These are phyloP conservation scores for Sarcodon aspratus DNA, from an alignment of 768 basidiomycete genomes.

Conservation along the genomic window DNA sequence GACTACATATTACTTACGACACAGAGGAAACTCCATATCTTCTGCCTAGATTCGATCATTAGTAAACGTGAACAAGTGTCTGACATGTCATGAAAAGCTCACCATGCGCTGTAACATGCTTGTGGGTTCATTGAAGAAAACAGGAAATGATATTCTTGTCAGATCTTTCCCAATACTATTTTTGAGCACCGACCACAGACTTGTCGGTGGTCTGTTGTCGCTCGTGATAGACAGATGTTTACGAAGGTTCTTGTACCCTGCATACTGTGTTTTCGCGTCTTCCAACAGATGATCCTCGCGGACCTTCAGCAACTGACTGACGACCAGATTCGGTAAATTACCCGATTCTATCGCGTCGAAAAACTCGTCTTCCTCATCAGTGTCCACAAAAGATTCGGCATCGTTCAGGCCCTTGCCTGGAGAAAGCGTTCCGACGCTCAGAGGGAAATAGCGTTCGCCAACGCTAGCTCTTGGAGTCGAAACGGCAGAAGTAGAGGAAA, in stretches of 20 bases:
- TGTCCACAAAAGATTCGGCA: conserved; percentile 29
- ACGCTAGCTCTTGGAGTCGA: not conserved
- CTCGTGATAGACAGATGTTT: conserved; percentile 44
- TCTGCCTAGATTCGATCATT: conserved; percentile 41
- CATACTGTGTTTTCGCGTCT: conserved; percentile 37
- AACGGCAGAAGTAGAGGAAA: not conserved
- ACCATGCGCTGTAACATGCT: conserved; percentile 97
- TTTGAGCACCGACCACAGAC: conserved; percentile 92
- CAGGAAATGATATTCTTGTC: conserved; percentile 91
- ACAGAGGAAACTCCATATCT: conserved; percentile 96
- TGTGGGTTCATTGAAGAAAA: conserved; percentile 89
- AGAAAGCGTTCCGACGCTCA: not conserved
- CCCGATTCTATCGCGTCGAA: conserved; percentile 92
- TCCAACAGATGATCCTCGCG: conserved; percentile 24
- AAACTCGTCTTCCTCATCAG: conserved; percentile 90
- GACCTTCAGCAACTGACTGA: conserved; percentile 51
- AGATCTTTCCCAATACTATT: conserved; percentile 93
- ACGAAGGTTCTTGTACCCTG: conserved; percentile 59
- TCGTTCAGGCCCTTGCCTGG: conserved; percentile 10
- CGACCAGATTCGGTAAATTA: conserved; percentile 62
- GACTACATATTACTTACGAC: conserved; percentile 39
- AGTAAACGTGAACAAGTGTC: not conserved
- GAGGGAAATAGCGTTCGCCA: conserved; percentile 4
- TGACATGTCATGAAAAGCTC: conserved; percentile 8
- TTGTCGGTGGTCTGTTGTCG: conserved; percentile 81